Conservation (phyloP, 208 protist genomes). For the Trypanosoma boissoni region DNA sequence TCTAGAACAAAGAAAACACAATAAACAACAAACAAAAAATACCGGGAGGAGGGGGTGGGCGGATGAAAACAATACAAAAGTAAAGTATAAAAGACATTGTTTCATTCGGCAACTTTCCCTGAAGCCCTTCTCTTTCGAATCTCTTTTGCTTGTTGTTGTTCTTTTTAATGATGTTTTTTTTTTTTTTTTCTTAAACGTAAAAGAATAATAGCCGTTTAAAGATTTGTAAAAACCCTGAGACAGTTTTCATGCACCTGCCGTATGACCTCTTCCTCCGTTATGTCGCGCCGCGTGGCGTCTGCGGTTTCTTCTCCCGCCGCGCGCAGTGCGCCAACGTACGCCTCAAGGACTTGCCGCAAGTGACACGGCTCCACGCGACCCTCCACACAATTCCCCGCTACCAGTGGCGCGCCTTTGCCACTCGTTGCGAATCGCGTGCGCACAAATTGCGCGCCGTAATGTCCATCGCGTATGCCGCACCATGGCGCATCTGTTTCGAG, state of each 20-base stretch:
- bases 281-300: conserved; percentile 3
- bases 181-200: neutral
- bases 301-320: conserved; percentile 11
- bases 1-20: neutral
- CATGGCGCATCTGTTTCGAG: conserved; percentile 95
- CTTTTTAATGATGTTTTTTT: too few relatives aligned
- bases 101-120: too few relatives aligned
- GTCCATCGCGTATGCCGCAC: conserved; percentile 91
- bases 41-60: neutral
- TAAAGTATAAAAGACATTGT: too few relatives aligned
- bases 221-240: conserved; percentile 31
- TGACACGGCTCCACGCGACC: conserved; percentile 92
- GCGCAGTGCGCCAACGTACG: conserved; percentile 41
- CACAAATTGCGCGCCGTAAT: conserved; percentile 80
- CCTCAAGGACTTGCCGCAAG: conserved; percentile 75
- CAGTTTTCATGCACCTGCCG: conserved; percentile 44
- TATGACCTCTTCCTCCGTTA: conserved; percentile 37
- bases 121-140: too few relatives aligned
- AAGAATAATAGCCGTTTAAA: conserved; percentile 4
- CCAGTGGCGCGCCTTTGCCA: conserved; percentile 64
- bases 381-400: conserved; percentile 66
- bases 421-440: conserved; percentile 52
- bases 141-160: too few relatives aligned
- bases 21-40: conserved; percentile 14
- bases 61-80: conserved; percentile 14